Conservation (phyloP, 2,329 filamentous ascomycete species). For the Cladosporium sp. region DNA sequence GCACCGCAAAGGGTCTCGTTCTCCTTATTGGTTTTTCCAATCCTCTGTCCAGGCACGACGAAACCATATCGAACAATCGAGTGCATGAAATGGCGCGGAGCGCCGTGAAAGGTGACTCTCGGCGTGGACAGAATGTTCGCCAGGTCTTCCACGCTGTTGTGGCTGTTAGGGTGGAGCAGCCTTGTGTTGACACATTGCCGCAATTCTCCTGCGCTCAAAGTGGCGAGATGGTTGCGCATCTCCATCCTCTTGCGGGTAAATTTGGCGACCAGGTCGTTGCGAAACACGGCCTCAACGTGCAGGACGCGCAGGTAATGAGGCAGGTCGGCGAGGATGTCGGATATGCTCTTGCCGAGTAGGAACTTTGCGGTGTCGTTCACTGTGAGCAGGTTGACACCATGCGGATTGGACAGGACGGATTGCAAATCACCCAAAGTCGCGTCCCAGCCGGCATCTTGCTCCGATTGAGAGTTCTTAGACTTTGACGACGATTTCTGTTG, state of each 20-base stretch:
- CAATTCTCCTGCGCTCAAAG: background rate
- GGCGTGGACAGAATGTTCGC: conserved; percentile 34
- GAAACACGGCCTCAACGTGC: conserved; percentile 17
- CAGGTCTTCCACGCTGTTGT: conserved; percentile 26
- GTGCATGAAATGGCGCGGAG: conserved; percentile 25
- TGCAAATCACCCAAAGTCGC: background rate
- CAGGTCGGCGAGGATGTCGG: conserved; percentile 8
- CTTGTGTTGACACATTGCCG: background rate
- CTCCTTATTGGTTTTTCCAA: conserved; percentile 24
- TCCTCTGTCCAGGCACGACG: conserved; percentile 31
- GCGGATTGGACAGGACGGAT: background rate
- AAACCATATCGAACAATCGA: conserved; percentile 43
- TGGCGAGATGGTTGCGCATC: background rate
- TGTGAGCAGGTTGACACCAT: conserved; percentile 10
- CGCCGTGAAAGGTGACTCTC: conserved; percentile 35
- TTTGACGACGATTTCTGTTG: too few relatives aligned
- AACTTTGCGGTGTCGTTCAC: conserved; percentile 13
- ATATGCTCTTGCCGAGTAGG: conserved; percentile 14
- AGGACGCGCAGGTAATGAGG: conserved; percentile 10
- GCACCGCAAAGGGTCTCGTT: conserved; percentile 33
- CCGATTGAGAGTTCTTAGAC: too few relatives aligned
- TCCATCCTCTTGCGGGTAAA: conserved; percentile 7
- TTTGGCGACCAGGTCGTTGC: conserved; percentile 11
- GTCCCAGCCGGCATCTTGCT: background rate
- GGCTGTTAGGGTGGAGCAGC: background rate